Percentiles rank a stretch among this genome's conserved stretches.
Evolutionary conservation across 2,329 filamentous ascomycete genomes (phyloP).

Genomic region (Aspergillus sp.): DNA sequence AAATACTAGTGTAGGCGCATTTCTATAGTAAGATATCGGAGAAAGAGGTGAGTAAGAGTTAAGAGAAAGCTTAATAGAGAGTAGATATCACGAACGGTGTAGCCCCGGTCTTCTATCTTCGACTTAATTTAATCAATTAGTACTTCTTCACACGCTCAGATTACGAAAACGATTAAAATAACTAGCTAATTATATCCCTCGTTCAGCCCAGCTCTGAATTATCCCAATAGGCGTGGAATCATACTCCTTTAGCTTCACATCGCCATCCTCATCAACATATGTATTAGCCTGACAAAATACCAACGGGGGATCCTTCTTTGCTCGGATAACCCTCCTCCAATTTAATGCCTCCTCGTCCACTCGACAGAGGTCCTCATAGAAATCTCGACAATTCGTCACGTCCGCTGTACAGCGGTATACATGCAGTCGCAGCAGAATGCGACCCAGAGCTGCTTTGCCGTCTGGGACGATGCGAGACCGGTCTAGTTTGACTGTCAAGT

Average conservation of each 20-base stretch:
- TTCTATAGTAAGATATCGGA: not conserved
- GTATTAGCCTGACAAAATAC: conserved; percentile 60
- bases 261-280: conserved; percentile 29
- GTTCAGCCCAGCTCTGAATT: conserved; percentile 41
- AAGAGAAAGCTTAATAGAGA: too few relatives aligned
- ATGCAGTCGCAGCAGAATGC: conserved; percentile 51
- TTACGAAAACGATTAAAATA: too few relatives aligned
- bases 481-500: conserved; percentile 5
- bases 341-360: conserved; percentile 46
- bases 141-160: too few relatives aligned
- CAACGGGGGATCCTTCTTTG: conserved; percentile 42
- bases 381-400: conserved; percentile 40
- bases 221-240: conserved; percentile 46
- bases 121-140: too few relatives aligned
- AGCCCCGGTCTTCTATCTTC: too few relatives aligned
- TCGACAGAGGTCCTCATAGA: conserved; percentile 50
- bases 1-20: conserved; percentile 2
- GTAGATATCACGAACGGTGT: too few relatives aligned
- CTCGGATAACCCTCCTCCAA: conserved; percentile 48
- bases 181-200: too few relatives aligned
- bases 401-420: conserved; percentile 57
- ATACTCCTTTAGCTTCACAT: conserved; percentile 48
- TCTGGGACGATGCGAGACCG: conserved; percentile 13
- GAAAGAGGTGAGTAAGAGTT: too few relatives aligned
- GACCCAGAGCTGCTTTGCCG: conserved; percentile 50